These are phyloP conservation scores for Vararia minispora DNA, from an alignment of 768 basidiomycete species.

Conservation along the genomic window DNA sequence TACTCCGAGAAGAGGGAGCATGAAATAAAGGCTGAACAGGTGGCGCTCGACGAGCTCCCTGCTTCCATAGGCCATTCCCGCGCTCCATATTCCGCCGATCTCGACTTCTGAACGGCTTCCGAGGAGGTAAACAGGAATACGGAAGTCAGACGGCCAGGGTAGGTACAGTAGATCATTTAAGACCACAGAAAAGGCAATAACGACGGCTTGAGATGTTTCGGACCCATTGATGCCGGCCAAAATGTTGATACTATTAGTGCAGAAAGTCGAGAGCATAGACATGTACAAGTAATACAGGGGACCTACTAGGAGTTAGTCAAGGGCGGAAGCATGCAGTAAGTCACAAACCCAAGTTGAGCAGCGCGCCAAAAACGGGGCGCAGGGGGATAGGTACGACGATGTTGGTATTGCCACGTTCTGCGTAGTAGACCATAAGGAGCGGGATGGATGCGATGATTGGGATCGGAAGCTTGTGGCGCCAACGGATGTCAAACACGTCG, in stretches of 20 bases:
- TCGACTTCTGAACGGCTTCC: constrained; percentile 57
- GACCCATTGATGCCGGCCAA: constrained; percentile 96
- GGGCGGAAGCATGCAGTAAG: neutral
- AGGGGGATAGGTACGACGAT: constrained; percentile 87
- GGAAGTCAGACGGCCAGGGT: constrained; percentile 75
- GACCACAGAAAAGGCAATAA: constrained; percentile 85
- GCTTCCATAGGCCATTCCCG: constrained; percentile 81
- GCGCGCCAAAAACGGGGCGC: constrained; percentile 56
- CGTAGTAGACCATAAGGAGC: constrained; percentile 91
- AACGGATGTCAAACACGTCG: constrained; percentile 96
- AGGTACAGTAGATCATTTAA: constrained; percentile 90
- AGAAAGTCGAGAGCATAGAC: constrained; percentile 90
- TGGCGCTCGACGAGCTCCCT: constrained; percentile 84
- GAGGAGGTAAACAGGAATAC: constrained; percentile 58
- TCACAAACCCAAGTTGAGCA: constrained; percentile 77
- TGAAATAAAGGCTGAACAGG: constrained; percentile 93
- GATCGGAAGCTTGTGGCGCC: constrained; percentile 96
- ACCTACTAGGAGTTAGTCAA: constrained; percentile 34
- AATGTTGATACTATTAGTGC: constrained; percentile 98
- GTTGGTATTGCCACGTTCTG: constrained; percentile 86
- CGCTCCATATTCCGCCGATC: constrained; percentile 70
- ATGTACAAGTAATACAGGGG: constrained; percentile 96
- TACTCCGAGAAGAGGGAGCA: constrained; percentile 89
- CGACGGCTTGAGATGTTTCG: constrained; percentile 86
- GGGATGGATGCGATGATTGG: constrained; percentile 94